A percentile compares a stretch with the other conserved stretches of the same genome.
These are phyloP conservation scores for Fusarium neocosmosporiellum DNA, from an alignment of 2,329 filamentous ascomycete genomes.

Conservation along the genomic window DNA sequence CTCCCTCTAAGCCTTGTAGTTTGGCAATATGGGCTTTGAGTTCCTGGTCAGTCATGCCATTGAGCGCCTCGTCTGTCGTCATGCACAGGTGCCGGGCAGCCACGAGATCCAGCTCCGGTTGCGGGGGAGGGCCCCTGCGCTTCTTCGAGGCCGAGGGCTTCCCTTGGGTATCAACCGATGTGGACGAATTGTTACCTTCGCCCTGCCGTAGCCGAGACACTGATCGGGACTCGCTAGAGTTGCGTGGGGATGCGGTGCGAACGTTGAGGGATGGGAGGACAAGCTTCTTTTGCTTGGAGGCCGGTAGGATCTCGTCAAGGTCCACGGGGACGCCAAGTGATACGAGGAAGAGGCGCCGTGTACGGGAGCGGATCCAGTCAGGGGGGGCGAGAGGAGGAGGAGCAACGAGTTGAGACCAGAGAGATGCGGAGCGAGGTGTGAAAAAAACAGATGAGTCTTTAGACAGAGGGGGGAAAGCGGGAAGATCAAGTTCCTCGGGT, in stretches of 20 bases:
- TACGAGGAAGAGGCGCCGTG: conserved; percentile 92
- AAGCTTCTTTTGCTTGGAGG: conserved; percentile 98
- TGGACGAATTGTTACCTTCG: conserved; percentile 65
- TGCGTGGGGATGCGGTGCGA: conserved; percentile 64
- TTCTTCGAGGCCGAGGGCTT: conserved; percentile 59
- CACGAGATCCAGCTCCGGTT: conserved; percentile 82
- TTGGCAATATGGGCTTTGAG: conserved; percentile 76
- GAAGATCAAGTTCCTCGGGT: conserved; percentile 63
- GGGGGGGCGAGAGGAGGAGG: conserved; percentile 94
- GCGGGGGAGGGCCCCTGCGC: conserved; percentile 70
- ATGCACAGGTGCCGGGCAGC: conserved; percentile 81
- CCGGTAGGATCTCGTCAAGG: conserved; percentile 95
- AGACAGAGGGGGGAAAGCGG: conserved; percentile 61
- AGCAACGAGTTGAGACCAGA: conserved; percentile 97
- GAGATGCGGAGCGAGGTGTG: conserved; percentile 85
- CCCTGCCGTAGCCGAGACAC: conserved; percentile 58
- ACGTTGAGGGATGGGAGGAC: conserved; percentile 90
- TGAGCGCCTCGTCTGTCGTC: conserved; percentile 85
- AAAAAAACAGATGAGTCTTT: conserved; percentile 77
- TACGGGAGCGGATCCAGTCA: conserved; percentile 97
- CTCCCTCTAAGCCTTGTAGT: conserved; percentile 75
- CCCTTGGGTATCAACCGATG: conserved; percentile 69
- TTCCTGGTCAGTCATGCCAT: conserved; percentile 82
- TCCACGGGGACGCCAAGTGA: conserved; percentile 96
- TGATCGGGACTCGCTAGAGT: conserved; percentile 65